phyloP scores from a whole-genome alignment of 2,329 filamentous ascomycete genomes.

The Neonectria punicea region DNA sequence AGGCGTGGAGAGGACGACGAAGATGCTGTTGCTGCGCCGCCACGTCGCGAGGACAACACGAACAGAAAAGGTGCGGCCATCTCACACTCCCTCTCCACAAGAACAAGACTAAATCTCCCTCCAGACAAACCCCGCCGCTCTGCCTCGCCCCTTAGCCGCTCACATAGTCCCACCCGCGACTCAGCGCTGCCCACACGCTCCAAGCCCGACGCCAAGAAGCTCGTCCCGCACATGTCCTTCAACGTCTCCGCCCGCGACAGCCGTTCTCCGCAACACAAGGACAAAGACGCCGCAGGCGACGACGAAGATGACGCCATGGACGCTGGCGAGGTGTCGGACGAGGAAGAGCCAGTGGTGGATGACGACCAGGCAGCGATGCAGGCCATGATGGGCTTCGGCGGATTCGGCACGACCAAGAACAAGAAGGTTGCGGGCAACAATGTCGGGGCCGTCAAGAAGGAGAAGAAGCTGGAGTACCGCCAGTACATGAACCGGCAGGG shows the following conservation, averaged over 20 bases:
- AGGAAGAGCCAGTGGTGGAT: slow-evolving; percentile 61
- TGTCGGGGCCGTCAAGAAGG: slow-evolving; percentile 83
- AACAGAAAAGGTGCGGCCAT: slow-evolving; percentile 40
- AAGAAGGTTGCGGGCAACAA: slow-evolving; percentile 91
- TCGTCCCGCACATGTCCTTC: slow-evolving; percentile 47
- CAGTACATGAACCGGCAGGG: slow-evolving; percentile 95
- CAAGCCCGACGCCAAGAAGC: slow-evolving; percentile 39
- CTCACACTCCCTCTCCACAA: no score
- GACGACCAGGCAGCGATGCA: slow-evolving; percentile 79
- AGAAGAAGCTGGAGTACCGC: slow-evolving; percentile 93
- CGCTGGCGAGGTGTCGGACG: slow-evolving; percentile 44
- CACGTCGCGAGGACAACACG: slow-evolving; percentile 39
- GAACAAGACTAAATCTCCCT: slow-evolving; percentile 17
- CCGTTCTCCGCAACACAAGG: slow-evolving; percentile 32
- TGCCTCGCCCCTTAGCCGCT: slow-evolving; percentile 47
- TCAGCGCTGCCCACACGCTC: slow-evolving; percentile 49
- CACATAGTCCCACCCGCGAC: slow-evolving; percentile 37
- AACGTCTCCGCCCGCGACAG: slow-evolving; percentile 46
- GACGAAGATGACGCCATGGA: slow-evolving; percentile 38
- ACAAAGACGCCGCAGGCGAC: slow-evolving; percentile 28
- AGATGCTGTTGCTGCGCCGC: slow-evolving; percentile 29
- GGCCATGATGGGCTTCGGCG: slow-evolving; percentile 89
- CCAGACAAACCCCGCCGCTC: slow-evolving; percentile 49
- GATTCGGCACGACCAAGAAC: slow-evolving; percentile 87
- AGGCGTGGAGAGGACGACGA: slow-evolving; percentile 41